Conservation (phyloP, 805 yeast species). For the Ogataea paraovalis region DNA sequence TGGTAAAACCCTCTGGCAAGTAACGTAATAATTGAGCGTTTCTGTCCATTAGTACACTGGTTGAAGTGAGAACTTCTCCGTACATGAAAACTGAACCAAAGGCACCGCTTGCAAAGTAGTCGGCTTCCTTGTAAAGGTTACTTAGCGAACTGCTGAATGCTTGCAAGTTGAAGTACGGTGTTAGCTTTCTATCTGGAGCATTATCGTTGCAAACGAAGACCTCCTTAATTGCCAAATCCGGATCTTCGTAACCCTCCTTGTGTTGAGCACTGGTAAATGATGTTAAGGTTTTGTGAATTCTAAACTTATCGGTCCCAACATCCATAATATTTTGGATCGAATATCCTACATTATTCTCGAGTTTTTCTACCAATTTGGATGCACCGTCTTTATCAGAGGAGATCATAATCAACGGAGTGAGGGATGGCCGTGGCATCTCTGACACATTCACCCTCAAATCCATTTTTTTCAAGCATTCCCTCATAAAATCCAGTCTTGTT, state of each 20-base stretch:
- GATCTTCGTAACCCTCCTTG: slow-evolving; percentile 44
- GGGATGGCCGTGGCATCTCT: slow-evolving; percentile 49
- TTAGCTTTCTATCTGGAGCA: slow-evolving; percentile 46
- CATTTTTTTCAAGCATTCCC: slow-evolving; percentile 49
- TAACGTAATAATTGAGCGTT: slow-evolving; percentile 55
- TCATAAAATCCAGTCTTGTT: slow-evolving; percentile 53
- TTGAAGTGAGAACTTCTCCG: slow-evolving; percentile 88
- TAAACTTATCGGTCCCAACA: slow-evolving; percentile 55
- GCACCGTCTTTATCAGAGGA: slow-evolving; percentile 35
- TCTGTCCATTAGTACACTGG: slow-evolving; percentile 71
- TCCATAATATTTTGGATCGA: slow-evolving; percentile 38
- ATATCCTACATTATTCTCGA: slow-evolving; percentile 35
- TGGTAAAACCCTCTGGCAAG: slow-evolving; percentile 67
- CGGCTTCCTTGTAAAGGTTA: slow-evolving; percentile 28
- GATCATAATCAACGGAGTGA: slow-evolving; percentile 63
- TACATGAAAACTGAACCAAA: slow-evolving; percentile 68
- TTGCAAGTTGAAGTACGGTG: slow-evolving; percentile 70
- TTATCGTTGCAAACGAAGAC: slow-evolving; percentile 41
- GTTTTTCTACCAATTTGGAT: slow-evolving; percentile 27
- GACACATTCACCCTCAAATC: slow-evolving; percentile 67
- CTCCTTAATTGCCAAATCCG: slow-evolving; percentile 53
- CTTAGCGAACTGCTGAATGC: slow-evolving; percentile 48
- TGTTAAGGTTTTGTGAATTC: slow-evolving; percentile 40
- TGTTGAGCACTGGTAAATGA: slow-evolving; percentile 23
- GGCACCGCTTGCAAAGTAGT: slow-evolving; percentile 27